These are phyloP conservation scores for Penicillium polonicum DNA, from an alignment of 2,329 filamentous ascomycete species.

Conservation along the genomic window DNA sequence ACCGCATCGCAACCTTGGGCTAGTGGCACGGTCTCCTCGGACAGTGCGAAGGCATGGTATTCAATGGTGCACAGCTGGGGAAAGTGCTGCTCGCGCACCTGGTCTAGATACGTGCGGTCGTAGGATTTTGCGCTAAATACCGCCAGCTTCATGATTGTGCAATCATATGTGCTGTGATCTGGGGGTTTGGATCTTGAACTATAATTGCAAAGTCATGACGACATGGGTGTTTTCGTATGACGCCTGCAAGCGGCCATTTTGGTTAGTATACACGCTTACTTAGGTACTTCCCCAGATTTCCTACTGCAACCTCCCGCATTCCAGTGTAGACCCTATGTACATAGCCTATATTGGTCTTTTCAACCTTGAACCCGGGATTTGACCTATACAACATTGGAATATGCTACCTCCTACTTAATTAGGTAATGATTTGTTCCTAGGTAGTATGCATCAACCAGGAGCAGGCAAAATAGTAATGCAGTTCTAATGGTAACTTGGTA, in stretches of 20 bases:
- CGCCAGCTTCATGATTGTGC: conserved; percentile 54
- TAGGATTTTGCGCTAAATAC: conserved; percentile 66
- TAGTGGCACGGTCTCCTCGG: conserved; percentile 56
- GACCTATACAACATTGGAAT: background rate
- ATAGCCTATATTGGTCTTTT: background rate
- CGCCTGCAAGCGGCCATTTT: conserved; percentile 1
- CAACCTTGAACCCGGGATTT: background rate
- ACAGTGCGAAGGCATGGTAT: conserved; percentile 61
- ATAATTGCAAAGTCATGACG: conserved; percentile 7
- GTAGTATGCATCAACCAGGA: background rate
- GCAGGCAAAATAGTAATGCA: background rate
- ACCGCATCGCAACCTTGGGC: conserved; percentile 56
- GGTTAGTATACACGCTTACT: background rate
- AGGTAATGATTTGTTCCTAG: background rate
- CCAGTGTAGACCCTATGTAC: background rate
- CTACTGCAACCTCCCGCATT: conserved; percentile 2
- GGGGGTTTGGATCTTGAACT: background rate
- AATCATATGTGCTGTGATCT: background rate
- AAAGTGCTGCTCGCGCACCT: conserved; percentile 35
- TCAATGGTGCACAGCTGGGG: conserved; percentile 47
- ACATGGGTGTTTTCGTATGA: background rate
- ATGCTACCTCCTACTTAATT: background rate
- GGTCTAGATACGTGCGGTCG: conserved; percentile 57
- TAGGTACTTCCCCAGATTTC: background rate
- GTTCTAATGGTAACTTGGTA: background rate